phyloP scores from a whole-genome alignment of 2,329 filamentous ascomycete genomes.

The Fusarium anguioides region DNA sequence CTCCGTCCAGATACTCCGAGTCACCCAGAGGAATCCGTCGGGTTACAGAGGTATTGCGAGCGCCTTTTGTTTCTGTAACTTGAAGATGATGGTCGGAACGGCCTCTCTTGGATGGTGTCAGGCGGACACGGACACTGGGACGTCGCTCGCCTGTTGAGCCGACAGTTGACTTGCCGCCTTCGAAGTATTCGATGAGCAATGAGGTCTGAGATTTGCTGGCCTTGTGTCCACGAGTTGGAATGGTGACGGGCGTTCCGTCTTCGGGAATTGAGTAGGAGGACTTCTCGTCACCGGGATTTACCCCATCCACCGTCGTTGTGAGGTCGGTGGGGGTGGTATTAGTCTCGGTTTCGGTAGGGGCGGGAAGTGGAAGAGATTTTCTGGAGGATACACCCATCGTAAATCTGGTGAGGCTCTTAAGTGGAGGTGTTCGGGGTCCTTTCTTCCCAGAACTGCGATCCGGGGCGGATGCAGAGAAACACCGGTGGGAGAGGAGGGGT shows the following conservation, averaged over 20 bases:
- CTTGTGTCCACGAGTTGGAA: conserved; percentile 77
- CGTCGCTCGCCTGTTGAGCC: conserved; percentile 71
- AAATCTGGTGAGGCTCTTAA: conserved; percentile 47
- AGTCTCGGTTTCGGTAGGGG: conserved; percentile 80
- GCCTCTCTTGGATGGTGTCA: conserved; percentile 79
- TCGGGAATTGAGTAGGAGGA: conserved; percentile 85
- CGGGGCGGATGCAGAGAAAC: conserved; percentile 30
- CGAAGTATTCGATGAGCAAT: conserved; percentile 94
- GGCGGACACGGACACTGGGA: conserved; percentile 81
- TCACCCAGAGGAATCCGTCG: conserved; percentile 65
- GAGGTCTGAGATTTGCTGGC: conserved; percentile 82
- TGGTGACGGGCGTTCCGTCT: conserved; percentile 91
- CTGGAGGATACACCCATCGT: conserved; percentile 67
- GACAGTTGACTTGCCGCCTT: conserved; percentile 73
- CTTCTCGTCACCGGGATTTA: conserved; percentile 73
- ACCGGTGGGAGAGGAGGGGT: conserved; percentile 34
- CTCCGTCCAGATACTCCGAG: conserved; percentile 59
- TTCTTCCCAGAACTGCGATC: conserved; percentile 39
- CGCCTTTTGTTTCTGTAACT: conserved; percentile 82
- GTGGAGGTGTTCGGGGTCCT: conserved; percentile 35
- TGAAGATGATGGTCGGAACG: conserved; percentile 80
- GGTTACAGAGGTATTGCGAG: conserved; percentile 71
- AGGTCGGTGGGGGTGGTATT: conserved; percentile 71
- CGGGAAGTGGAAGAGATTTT: conserved; percentile 75
- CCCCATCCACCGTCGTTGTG: conserved; percentile 66